Base-by-base conservation (phyloP, 805 yeast genomes). In the Cyberlindnera xishuangbannaensis region DNA sequence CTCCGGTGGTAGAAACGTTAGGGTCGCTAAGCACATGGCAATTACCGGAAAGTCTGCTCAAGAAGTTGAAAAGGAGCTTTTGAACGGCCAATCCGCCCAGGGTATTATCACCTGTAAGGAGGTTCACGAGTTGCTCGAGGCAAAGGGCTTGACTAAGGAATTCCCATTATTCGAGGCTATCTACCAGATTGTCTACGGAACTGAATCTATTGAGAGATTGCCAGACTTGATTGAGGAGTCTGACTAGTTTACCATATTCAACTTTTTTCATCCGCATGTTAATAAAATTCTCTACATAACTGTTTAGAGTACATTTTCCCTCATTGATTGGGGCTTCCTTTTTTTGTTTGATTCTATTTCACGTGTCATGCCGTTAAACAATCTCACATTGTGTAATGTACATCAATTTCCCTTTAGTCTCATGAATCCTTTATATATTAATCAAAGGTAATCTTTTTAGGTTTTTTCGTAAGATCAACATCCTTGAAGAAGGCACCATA, bases 401-500 rank as follows among this genome's bases (percentile, higher is more conserved):
- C n/a, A n/a, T n/a, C n/a, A n/a, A n/a, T n/a, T n/a, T n/a, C n/a
- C n/a, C n/a, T n/a, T n/a, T n/a, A n/a, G n/a, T n/a, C n/a, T n/a
- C n/a, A n/a, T n/a, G n/a, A n/a, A n/a, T n/a, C n/a, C n/a, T n/a
- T n/a, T 11, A 24, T 24, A 9, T 12, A 24, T 33, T 33, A 47
- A 30, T 48, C 51, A 18, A 92, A 90, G 49, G 86, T 86, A 51
- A 90, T 85, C 71, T 92, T 92, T 64, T 85, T 92, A 36, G 83
- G 77, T 38, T 88, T 88, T 57, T 80, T 78, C 43, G 76, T 65
- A 71, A 84, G 71, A 51, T 87, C 97, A 30, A 90, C 92, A 54
- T 88, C 86, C 57, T 90, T 92, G 69, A 67, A 92, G 68, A 92
- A 92, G 1, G 97, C 97, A 45, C 99, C 99, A 51, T 92, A 92